Conservation (phyloP, 345 rosid species). For the Clausena lansium region DNA sequence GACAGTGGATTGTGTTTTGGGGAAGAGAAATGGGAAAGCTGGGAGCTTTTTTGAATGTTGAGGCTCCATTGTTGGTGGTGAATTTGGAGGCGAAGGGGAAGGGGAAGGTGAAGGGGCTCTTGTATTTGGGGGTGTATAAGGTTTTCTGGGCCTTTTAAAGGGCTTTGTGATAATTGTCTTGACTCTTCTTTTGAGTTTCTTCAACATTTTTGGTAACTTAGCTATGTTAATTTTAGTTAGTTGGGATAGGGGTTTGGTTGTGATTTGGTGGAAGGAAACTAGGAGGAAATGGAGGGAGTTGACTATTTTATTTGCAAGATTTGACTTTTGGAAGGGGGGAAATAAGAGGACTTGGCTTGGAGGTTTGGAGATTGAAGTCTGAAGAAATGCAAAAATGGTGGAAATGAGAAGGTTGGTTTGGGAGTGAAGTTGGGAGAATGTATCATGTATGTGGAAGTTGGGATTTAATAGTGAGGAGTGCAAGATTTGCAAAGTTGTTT, state of each 20-base stretch:
- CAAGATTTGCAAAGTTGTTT: constrained; percentile 8
- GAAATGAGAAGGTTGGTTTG: constrained; percentile 10
- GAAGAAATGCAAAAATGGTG: neutral
- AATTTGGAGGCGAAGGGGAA: constrained; percentile 7
- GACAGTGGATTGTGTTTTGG: constrained; percentile 50
- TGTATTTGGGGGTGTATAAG: constrained; percentile 4
- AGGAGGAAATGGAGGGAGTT: constrained; percentile 5
- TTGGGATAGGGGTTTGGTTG: neutral
- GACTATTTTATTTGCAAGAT: neutral
- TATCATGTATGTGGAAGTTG: no score
- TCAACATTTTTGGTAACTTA: constrained; percentile 23
- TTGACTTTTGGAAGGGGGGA: neutral
- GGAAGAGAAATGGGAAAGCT: constrained; percentile 60
- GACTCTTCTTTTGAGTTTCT: constrained; percentile 30
- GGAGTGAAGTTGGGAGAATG: constrained; percentile 23
- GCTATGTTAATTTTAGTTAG: neutral
- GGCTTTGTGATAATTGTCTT: constrained; percentile 27
- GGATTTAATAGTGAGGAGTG: constrained; percentile 3
- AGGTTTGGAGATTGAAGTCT: neutral
- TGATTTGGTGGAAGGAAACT: constrained; percentile 12
- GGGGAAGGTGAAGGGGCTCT: constrained; percentile 6
- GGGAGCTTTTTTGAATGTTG: constrained; percentile 23
- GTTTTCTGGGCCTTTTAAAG: constrained; percentile 32
- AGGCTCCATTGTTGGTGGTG: constrained; percentile 14
- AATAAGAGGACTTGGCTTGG: neutral